Conservation (phyloP, 192 early-diverging fungal species). For the Rhizophagus clarus region DNA sequence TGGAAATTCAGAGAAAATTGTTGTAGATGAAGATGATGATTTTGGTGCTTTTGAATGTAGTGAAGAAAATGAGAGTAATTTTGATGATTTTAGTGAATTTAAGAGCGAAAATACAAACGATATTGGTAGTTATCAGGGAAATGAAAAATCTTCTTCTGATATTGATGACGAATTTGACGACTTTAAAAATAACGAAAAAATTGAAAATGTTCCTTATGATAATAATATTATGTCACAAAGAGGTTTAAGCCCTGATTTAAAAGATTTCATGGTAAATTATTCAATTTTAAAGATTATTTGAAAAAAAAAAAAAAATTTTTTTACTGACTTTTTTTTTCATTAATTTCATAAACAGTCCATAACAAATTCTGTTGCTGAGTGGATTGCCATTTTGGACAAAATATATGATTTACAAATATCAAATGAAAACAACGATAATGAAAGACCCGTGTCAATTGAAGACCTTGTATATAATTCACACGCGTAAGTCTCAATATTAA, state of each 20-base stretch:
- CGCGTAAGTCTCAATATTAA: background rate
- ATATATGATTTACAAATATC: background rate
- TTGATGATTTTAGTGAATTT: background rate
- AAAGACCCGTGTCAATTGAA: background rate
- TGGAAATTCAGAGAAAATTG: background rate
- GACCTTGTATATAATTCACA: conserved; percentile 8
- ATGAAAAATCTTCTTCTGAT: background rate
- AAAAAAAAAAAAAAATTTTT: background rate
- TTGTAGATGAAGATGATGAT: background rate
- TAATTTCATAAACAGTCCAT: background rate
- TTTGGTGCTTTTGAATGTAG: background rate
- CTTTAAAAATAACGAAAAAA: background rate
- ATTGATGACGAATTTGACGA: background rate
- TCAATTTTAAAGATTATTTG: background rate
- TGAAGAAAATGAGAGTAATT: background rate
- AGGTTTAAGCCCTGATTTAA: background rate
- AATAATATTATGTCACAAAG: background rate
- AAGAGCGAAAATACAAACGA: background rate
- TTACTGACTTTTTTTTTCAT: background rate
- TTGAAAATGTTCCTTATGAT: background rate
- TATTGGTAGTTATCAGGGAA: background rate
- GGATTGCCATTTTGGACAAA: background rate
- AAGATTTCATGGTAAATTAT: background rate
- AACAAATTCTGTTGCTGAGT: background rate
- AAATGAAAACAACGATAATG: background rate